Base-by-base conservation (phyloP, 2,329 filamentous ascomycete species). In the Claviceps sp. region DNA sequence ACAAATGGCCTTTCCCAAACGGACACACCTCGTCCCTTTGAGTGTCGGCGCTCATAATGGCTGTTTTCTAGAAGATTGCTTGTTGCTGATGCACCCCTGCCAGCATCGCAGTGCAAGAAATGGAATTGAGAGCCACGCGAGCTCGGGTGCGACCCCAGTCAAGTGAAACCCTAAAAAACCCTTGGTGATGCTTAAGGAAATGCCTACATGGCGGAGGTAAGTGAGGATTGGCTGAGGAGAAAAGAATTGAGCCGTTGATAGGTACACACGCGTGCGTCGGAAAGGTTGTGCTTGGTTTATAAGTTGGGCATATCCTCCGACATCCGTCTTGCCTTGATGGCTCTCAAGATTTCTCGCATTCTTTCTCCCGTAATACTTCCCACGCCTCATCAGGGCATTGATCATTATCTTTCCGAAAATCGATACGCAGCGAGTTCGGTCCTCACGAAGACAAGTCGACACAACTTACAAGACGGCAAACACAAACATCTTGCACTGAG, bases 121-220 rank as follows among this genome's bases (percentile, higher is more conserved):
- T 51, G 37, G 47, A 57, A 55, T 55, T 51, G 50, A 51, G 49
- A 55, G 54, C 56, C 56, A 56, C 55, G 55, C 58, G 56, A 56
- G 55, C 45, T 53, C 51, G 50, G 48, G 55, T 52, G 47, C 38
- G 42, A 51, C 55, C 55, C 52, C 46, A 24, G 37, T 43, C 51
- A 38, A 53, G 50, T 44, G 37, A 48, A 42, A 48, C 44, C 37
- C n/a, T 43, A 40, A 24, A 16, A 34, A 43, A n/a, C 20, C 45
- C 48, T 46, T 48, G 51, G 9, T 48, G 26, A 44, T 37, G 37
- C 18, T 24, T 38, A 20, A 18, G 30, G 11, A 49, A 34, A 22
- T 50, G 11, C 14, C 30, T 34, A 34, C 48, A 44, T 1, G 49
- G 30, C 38, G 50, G 30, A n/a, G 22, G 37, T 46, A 37, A 37